Evolutionary conservation across 805 yeast species (phyloP).

Genomic region (Saccharomyces eubayanus): DNA sequence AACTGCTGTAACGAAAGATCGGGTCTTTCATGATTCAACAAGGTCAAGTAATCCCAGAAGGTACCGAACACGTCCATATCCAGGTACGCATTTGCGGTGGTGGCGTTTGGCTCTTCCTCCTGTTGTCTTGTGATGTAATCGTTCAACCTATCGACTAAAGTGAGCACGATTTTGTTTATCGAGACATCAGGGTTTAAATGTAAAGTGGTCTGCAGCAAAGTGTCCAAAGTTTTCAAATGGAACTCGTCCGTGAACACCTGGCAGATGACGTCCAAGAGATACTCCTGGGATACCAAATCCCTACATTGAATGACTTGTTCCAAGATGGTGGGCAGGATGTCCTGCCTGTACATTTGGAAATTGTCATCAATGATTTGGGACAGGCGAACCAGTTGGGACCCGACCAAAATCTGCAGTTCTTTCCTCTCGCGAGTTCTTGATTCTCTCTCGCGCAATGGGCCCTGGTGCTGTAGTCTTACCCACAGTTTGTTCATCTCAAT

Average conservation of each 20-base stretch:
- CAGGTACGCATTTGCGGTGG: neutral
- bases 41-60: slow-evolving; percentile 44
- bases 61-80: slow-evolving; percentile 43
- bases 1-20: slow-evolving; percentile 62
- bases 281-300: slow-evolving; percentile 88
- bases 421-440: slow-evolving; percentile 71
- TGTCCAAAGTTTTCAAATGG: slow-evolving; percentile 66
- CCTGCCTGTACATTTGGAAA: slow-evolving; percentile 35
- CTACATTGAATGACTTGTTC: slow-evolving; percentile 90
- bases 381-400: slow-evolving; percentile 81
- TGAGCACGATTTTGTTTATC: slow-evolving; percentile 53
- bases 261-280: slow-evolving; percentile 79
- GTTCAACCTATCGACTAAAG: slow-evolving; percentile 61
- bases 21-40: slow-evolving; percentile 49
- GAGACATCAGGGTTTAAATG: slow-evolving; percentile 65
- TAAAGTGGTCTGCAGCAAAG: slow-evolving; percentile 55
- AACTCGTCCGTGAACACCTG: slow-evolving; percentile 93
- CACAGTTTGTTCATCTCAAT: slow-evolving; percentile 96
- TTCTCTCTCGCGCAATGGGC: slow-evolving; percentile 74
- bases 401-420: slow-evolving; percentile 85
- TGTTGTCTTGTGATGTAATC: slow-evolving; percentile 10
- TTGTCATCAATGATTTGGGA: slow-evolving; percentile 79
- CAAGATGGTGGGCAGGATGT: slow-evolving; percentile 67
- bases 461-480: slow-evolving; percentile 95
- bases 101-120: slow-evolving; percentile 4